Conservation (phyloP, 2,329 filamentous ascomycete genomes). For the Exophiala phaeomuriformis region DNA sequence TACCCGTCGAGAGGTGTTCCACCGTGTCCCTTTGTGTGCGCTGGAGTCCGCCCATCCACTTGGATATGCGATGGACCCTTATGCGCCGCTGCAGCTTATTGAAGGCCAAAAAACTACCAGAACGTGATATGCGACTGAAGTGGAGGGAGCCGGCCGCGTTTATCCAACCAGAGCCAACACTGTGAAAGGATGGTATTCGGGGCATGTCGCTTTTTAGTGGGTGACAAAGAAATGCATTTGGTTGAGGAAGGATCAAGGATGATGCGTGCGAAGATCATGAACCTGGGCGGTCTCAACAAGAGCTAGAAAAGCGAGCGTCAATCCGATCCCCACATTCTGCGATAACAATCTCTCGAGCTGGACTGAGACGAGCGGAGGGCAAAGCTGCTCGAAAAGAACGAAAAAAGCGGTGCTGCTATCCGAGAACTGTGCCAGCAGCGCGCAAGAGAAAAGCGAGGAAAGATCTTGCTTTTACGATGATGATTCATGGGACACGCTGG, state of each 20-base stretch:
- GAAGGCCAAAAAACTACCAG: neutral
- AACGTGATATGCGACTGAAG: neutral
- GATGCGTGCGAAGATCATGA: too few species aligned
- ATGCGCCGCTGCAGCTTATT: neutral
- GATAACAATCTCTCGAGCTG: too few species aligned
- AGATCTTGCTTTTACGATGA: constrained; percentile 5
- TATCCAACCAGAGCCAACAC: too few species aligned
- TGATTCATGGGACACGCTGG: constrained; percentile 7
- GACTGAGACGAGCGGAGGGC: too few species aligned
- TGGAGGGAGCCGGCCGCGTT: neutral
- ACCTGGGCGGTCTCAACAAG: too few species aligned
- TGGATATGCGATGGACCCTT: constrained; percentile 1
- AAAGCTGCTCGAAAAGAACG: too few species aligned
- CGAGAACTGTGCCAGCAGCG: neutral
- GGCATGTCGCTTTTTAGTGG: too few species aligned
- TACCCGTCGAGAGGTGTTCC: neutral
- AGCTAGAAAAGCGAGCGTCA: too few species aligned
- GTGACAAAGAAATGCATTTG: too few species aligned
- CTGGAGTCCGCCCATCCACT: neutral
- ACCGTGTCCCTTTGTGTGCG: neutral
- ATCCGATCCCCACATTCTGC: too few species aligned
- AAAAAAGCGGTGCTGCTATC: neutral
- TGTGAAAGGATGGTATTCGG: too few species aligned
- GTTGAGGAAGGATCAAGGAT: too few species aligned
- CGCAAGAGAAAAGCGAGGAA: neutral